A percentile compares a stretch with the other conserved stretches of the same genome.
Evolutionary conservation across 2,329 filamentous ascomycete genomes (phyloP).

Genomic region (Raffaelea ambrosiae): DNA sequence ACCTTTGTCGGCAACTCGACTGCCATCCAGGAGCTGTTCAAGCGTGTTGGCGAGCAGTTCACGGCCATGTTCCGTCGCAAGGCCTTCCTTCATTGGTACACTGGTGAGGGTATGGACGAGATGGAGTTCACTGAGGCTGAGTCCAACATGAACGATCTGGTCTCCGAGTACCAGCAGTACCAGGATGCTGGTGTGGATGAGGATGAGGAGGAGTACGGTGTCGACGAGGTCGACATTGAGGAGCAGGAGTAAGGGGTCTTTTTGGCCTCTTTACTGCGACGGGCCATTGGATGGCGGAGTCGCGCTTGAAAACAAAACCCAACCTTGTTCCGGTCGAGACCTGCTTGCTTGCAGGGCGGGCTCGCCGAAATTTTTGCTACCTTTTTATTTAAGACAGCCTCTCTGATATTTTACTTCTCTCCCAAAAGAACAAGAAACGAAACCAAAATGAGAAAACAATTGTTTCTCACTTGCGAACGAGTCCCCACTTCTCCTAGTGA

Average conservation of each 20-base stretch:
- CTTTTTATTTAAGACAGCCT: neutral
- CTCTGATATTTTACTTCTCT: neutral
- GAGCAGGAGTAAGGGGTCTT: constrained; percentile 27
- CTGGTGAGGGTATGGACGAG: constrained; percentile 99
- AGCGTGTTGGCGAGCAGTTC: constrained; percentile 99
- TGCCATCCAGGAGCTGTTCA: constrained; percentile 99
- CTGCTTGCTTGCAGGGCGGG: too few species aligned
- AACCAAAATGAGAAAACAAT: too few species aligned
- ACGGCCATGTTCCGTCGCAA: constrained; percentile 99
- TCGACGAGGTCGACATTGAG: constrained; percentile 74
- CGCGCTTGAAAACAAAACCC: too few species aligned
- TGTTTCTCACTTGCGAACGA: too few species aligned
- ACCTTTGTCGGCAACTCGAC: constrained; percentile 99
- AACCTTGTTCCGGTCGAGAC: too few species aligned
- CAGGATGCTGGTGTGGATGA: constrained; percentile 97
- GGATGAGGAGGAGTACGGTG: constrained; percentile 91
- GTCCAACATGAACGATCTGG: constrained; percentile 99
- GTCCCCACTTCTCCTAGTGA: too few species aligned
- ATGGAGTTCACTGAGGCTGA: constrained; percentile 99
- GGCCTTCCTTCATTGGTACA: constrained; percentile 99
- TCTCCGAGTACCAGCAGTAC: constrained; percentile 99
- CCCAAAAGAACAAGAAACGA: neutral
- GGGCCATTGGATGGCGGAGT: too few species aligned
- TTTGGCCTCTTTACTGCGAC: too few species aligned
- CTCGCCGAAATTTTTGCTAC: too few species aligned